Base-by-base conservation (phyloP, 2,329 filamentous ascomycete genomes). In the Trichoderma asperellum region DNA sequence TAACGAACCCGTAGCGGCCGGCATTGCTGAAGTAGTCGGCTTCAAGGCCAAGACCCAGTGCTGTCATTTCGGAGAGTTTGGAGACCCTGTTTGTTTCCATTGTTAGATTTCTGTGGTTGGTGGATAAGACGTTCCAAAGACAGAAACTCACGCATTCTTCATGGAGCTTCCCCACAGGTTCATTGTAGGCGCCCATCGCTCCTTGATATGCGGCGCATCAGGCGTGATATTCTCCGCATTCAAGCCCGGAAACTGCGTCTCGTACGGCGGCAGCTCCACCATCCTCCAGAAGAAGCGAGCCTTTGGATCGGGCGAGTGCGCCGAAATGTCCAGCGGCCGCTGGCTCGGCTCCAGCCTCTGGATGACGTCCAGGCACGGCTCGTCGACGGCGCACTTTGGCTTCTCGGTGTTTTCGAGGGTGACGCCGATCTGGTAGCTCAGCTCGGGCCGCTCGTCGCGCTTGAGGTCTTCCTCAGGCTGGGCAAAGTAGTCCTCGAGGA, bases 401-500 rank as follows among this genome's bases (percentile, higher is more conserved):
- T 85, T 87, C 80, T 89, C 87, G 1, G 87, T 89, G 78, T 88
- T 87, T 73, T 88, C 87, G 68, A 89, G 83, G 37, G 87, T 89
- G 53, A 88, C 87, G 72, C 87, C 87, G 61, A 89, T 82, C 79
- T 89, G 87, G 79, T 88, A 89, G 75, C 84, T 83, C 32, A 89
- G 79, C 74, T 85, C 85, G 6, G 87, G 87, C 2, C 86, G 83
- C 79, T 88, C 86, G 72, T 89, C 87, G 43, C 75, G 75, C 60
- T 76, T 77, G 43, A 89, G 81, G 2, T 75, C 76, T 10, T 76
- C 81, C 21, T 80, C 79, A 18, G 86, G 84, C 77, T 89, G 87
- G 40, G 86, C 86, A 74, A 89, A 89, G 81, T 89, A 89, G 80
- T 88, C 86, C 78, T 89, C 87, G n/a, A 89, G 83, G 47, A 89